Evolutionary conservation across 2,329 filamentous ascomycete genomes (phyloP).

Genomic region (Alternaria sp.): DNA sequence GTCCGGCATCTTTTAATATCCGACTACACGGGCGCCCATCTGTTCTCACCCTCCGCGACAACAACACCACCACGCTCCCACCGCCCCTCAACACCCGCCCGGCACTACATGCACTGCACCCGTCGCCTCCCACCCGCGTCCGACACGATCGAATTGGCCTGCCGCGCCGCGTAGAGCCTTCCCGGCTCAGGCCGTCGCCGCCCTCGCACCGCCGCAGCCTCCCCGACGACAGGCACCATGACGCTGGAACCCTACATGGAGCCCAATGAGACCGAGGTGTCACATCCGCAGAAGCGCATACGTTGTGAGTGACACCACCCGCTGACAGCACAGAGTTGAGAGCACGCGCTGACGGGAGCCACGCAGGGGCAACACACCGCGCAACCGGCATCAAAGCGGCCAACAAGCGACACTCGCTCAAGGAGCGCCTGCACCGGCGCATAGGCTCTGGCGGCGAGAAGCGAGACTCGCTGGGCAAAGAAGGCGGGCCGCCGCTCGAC

Average conservation of each 20-base stretch:
- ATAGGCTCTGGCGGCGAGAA: slow-evolving; percentile 70
- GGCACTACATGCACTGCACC: slow-evolving; percentile 9
- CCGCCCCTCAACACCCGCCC: slow-evolving; percentile 9
- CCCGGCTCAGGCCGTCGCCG: slow-evolving; percentile 47
- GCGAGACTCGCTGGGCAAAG: slow-evolving; percentile 51
- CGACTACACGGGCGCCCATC: slow-evolving; percentile 13
- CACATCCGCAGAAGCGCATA: slow-evolving; percentile 74
- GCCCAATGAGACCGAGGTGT: slow-evolving; percentile 57
- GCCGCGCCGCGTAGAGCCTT: slow-evolving; percentile 38
- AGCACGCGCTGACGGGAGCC: slow-evolving; percentile 7
- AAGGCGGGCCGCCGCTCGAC: slow-evolving; percentile 49
- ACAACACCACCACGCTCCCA: slow-evolving; percentile 19
- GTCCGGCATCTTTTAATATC: slow-evolving; percentile 17
- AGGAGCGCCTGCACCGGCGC: slow-evolving; percentile 73
- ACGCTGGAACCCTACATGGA: slow-evolving; percentile 23
- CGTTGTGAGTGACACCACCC: slow-evolving; percentile 60
- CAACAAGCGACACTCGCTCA: slow-evolving; percentile 81
- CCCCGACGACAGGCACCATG: slow-evolving; percentile 28
- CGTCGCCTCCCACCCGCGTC: slow-evolving; percentile 3
- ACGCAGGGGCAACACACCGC: slow-evolving; percentile 83
- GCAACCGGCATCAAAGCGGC: slow-evolving; percentile 75
- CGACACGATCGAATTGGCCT: slow-evolving; percentile 38
- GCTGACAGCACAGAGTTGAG: not conserved
- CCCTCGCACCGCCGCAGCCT: slow-evolving; percentile 30
- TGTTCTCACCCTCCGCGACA: slow-evolving; percentile 20